Conservation (phyloP, 2,329 filamentous ascomycete genomes). For the Cladosporium sphaerospermum region DNA sequence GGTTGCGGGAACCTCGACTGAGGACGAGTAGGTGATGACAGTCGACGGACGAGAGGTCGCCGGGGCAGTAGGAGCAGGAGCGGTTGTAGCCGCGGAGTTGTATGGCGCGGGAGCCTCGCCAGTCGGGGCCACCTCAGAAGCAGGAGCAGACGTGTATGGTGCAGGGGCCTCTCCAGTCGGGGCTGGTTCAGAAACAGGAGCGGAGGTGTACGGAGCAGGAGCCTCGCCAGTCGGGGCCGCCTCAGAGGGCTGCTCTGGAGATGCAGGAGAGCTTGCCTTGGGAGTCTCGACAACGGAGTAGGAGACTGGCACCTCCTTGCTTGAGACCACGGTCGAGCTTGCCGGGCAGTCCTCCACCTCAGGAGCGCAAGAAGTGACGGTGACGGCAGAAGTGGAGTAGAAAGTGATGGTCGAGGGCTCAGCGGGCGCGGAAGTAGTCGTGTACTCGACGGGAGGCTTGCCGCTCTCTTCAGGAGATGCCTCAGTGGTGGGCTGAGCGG, state of each 20-base stretch:
- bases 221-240: conserved; percentile 9
- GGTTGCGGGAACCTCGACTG: conserved; percentile 31
- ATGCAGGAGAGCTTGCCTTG: conserved; percentile 15
- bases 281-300: background rate
- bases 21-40: conserved; percentile 37
- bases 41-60: conserved; percentile 28
- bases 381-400: conserved; percentile 25
- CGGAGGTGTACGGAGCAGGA: too few species aligned
- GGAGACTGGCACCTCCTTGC: conserved; percentile 15
- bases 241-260: background rate
- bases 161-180: conserved; percentile 3
- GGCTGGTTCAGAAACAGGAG: conserved; percentile 16
- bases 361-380: conserved; percentile 33
- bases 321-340: conserved; percentile 11
- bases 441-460: background rate
- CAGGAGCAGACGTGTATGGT: background rate
- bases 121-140: conserved; percentile 16
- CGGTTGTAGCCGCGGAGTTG: conserved; percentile 4
- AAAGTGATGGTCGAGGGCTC: conserved; percentile 15
- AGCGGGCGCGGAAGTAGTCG: conserved; percentile 1
- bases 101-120: conserved; percentile 1
- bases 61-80: conserved; percentile 12
- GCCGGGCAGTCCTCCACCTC: conserved; percentile 32
- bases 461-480: background rate
- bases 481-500: background rate